Percentiles rank a stretch among this genome's conserved stretches.
phyloP scores from a whole-genome alignment of 768 basidiomycete species.

The Boletus sp. region DNA sequence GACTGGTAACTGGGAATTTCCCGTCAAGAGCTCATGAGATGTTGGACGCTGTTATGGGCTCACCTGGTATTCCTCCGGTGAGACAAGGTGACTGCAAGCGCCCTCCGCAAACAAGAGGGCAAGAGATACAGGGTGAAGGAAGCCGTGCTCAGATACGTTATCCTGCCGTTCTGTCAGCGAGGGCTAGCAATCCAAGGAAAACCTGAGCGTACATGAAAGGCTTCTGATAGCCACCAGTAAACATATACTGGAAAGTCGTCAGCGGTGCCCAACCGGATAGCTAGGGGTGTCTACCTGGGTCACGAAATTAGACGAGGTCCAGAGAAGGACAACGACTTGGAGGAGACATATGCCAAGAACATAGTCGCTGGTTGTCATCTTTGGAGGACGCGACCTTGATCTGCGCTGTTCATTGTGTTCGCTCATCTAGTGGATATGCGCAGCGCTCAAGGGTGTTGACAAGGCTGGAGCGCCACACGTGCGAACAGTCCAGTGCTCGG shows the following conservation, averaged over 20 bases:
- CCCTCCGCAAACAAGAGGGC: conserved; percentile 47
- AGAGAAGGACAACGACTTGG: conserved; percentile 74
- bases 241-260: conserved; percentile 39
- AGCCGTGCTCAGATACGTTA: conserved; percentile 90
- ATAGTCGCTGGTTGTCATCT: conserved; percentile 35
- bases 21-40: neutral
- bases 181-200: neutral
- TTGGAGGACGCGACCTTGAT: conserved; percentile 9
- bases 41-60: neutral
- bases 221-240: conserved; percentile 75
- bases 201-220: conserved; percentile 69
- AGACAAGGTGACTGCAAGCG: conserved; percentile 4
- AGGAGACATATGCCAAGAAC: conserved; percentile 64
- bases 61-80: conserved; percentile 6
- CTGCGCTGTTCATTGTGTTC: conserved; percentile 12
- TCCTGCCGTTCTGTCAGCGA: conserved; percentile 38
- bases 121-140: conserved; percentile 83
- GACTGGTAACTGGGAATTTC: conserved; percentile 24
- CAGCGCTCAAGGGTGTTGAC: neutral
- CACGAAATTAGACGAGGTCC: conserved; percentile 87
- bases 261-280: neutral
- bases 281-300: conserved; percentile 55
- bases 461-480: conserved; percentile 1
- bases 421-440: conserved; percentile 15
- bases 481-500: conserved; percentile 2